Evolutionary conservation across 164 flowering plant genomes (phyloP), one percentile per base, ranked within the genome.

Genomic region (Liriodendron chinense): DNA sequence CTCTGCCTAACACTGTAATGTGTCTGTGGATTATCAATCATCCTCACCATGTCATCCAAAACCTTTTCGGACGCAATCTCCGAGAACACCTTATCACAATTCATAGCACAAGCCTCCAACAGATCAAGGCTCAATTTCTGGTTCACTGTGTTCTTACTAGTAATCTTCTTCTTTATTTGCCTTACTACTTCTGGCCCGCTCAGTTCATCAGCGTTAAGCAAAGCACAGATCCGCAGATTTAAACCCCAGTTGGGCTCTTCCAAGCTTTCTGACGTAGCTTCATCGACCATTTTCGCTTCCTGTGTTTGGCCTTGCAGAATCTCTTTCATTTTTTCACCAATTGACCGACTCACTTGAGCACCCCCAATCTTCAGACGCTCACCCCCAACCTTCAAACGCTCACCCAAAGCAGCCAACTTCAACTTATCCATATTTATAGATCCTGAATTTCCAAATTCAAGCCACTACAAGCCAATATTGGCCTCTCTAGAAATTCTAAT

Each of bases 11-110:
- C 78, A 61, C 73, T 79, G 8, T 73, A 73, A 78, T 86, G 88
- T 0, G 88, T 81, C 81, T 77, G 84, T 0, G 88, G 88, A 74
- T 86, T 85, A 47, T 94, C 93, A 70, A 94, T 88, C 89, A 93
- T 67, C 86, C 68, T 87, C 74, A 91, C 92, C 95, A 94, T 91
- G 79, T 94, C 97, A 57, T 94, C 98, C 87, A 94, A 76, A 68
- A 94, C 87, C 83, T 88, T 92, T 87, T 92, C 97, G 22, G 98
- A 92, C 13, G 97, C 98, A 57, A 94, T 86, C 80, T 87, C 94
- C 0, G 95, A 91, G 78, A 88, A 90, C 47, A 92, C 94, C 87
- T 92, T 93, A 77, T 94, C 97, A 71, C 98, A 94, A 74, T 92
- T 94, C 89, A 88, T 88, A 8, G 92, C 82, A 68, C 89, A 87